Evolutionary conservation across 1,284 basidiomycete genomes (phyloP), one percentile per base, ranked within the genome.

Genomic region (Sporisorium graminicola): DNA sequence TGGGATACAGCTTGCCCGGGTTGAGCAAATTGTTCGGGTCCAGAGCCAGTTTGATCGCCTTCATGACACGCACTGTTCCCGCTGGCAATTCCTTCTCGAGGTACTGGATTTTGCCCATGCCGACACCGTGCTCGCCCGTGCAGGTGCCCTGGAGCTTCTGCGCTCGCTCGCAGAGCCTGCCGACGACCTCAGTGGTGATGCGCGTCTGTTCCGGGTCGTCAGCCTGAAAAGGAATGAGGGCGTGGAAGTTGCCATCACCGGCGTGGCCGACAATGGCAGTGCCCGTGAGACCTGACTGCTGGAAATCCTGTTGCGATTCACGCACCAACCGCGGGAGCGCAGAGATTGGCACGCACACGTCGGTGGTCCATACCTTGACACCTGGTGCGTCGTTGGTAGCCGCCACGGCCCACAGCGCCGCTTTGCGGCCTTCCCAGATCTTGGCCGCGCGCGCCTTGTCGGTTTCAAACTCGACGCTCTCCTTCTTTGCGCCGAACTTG

Each of bases 391-490:
- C 85, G 57, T 91, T 90, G 79, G 94, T 80, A 16, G 66, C 62
- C 5, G 68, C 58, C 1, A 91, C 90, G 10, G 90, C 89, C 87
- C 91, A 93, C 43, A 92, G 88, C 9, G 92, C 93, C 56, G 92
- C 92, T 88, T 97, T 98, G 50, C 95, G 86, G 62, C 94, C 93
- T 54, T 89, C 87, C 95, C 95, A 98, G 10, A 98, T 86, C 56
- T 91, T 90, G 3, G 88, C 88, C 0, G 93, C 93, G 77, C 94
- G 92, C 54, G 89, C 86, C 20, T 92, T 89, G 61, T 87, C 88
- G 51, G 88, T 88, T 1, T 93, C 92, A 26, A 94, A 89, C 74
- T 90, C 88, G 40, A 82, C 65, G 10, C 66, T 62, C 20, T 50
- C 63, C 47, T 55, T 65, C 22, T 67, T 54, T 2, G 69, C 54